phyloP scores from a whole-genome alignment of 73 alveolate genomes.

The Paramecium caudatum region DNA sequence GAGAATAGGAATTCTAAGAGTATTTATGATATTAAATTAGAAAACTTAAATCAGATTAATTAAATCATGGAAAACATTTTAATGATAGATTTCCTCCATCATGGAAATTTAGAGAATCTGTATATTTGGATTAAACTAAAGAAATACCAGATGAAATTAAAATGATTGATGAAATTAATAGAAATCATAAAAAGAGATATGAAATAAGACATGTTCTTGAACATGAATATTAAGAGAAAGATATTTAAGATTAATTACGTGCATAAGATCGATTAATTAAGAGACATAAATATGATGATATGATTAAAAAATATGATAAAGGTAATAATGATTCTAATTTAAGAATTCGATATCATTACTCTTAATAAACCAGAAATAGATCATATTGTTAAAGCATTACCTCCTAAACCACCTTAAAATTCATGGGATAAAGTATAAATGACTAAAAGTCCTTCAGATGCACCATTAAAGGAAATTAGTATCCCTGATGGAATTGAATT shows the following conservation, averaged over 20 bases:
- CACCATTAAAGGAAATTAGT: slow-evolving; percentile 23
- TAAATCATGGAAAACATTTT: slow-evolving; percentile 53
- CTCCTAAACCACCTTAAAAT: slow-evolving; percentile 50
- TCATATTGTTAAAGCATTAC: slow-evolving; percentile 55
- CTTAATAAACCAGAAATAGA: slow-evolving; percentile 52
- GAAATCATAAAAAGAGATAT: slow-evolving; percentile 47
- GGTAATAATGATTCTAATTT: not conserved
- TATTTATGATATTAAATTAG: not conserved
- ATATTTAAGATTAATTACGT: slow-evolving; percentile 4
- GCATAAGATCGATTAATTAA: slow-evolving; percentile 35
- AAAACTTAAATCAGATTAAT: slow-evolving; percentile 25
- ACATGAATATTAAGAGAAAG: slow-evolving; percentile 40
- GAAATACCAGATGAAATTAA: slow-evolving; percentile 40
- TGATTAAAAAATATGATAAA: slow-evolving; percentile 48
- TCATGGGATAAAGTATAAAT: slow-evolving; percentile 65
- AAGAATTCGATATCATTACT: slow-evolving; percentile 41
- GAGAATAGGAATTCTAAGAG: slow-evolving; percentile 40
- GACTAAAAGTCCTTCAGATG: not conserved
- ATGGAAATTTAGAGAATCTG: slow-evolving; percentile 63
- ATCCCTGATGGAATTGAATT: slow-evolving; percentile 55
- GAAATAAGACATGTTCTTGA: slow-evolving; percentile 58
- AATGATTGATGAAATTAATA: slow-evolving; percentile 64
- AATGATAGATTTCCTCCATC: slow-evolving; percentile 63
- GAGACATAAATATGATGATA: slow-evolving; percentile 59
- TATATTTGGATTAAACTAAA: slow-evolving; percentile 61